Percentiles rank a stretch among this genome's conserved stretches.
phyloP scores from a whole-genome alignment of 495 filamentous ascomycete species.

The Emericellopsis terricola region DNA sequence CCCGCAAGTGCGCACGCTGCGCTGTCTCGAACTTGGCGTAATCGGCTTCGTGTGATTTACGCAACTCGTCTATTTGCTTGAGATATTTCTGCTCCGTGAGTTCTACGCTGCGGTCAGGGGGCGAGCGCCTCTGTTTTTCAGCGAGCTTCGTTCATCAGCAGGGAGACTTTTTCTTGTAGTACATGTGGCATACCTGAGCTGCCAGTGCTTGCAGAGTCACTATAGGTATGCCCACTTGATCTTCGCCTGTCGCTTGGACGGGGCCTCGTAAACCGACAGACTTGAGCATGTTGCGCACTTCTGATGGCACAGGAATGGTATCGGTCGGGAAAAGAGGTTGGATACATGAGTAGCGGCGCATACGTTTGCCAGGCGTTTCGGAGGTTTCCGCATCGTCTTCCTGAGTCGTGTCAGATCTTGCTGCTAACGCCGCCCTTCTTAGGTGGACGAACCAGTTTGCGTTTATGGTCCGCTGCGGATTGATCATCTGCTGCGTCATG shows the following conservation, averaged over 20 bases:
- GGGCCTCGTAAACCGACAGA: neutral
- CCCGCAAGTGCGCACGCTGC: neutral
- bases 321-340: neutral
- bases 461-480: neutral
- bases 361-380: too few relatives aligned
- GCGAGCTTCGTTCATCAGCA: too few relatives aligned
- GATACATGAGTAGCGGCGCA: neutral
- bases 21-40: too few relatives aligned
- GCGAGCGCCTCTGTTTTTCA: too few relatives aligned
- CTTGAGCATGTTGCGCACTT: neutral
- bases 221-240: neutral
- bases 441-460: constrained; percentile 3
- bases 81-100: too few relatives aligned
- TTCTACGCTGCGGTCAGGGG: too few relatives aligned
- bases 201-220: neutral
- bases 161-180: neutral
- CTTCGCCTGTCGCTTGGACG: neutral
- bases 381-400: neutral
- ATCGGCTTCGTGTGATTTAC: too few relatives aligned
- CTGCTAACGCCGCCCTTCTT: neutral
- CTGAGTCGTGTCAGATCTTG: neutral
- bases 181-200: too few relatives aligned
- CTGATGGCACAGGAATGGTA: neutral
- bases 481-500: neutral
- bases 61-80: too few relatives aligned